Evolutionary conservation across 495 filamentous ascomycete species (phyloP).

Genomic region (Podospora tetraspora): DNA sequence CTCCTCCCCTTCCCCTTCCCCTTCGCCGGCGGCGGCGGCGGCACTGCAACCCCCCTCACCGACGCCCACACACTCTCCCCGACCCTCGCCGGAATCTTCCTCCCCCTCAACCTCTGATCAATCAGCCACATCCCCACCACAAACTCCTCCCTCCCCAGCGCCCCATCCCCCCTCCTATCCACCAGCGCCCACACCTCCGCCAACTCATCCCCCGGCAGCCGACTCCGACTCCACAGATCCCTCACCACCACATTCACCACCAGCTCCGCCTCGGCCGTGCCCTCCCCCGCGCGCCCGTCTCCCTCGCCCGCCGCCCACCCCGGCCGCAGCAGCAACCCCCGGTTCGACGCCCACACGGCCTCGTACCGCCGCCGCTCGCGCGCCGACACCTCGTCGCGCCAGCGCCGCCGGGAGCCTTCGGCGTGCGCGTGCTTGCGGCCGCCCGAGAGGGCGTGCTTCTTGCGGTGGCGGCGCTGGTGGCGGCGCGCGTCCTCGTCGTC

Average conservation of each 20-base stretch:
- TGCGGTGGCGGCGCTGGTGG: conserved; percentile 40
- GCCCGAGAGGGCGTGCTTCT: conserved; percentile 31
- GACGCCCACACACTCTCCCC: conserved; percentile 83
- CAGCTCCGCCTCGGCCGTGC: conserved; percentile 39
- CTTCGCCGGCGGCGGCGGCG: conserved; percentile 11
- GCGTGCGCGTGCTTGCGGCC: conserved; percentile 69
- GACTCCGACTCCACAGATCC: conserved; percentile 80
- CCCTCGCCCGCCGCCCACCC: conserved; percentile 11
- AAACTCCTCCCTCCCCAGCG: conserved; percentile 73
- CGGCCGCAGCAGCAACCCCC: conserved; percentile 48
- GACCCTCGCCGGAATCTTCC: conserved; percentile 77
- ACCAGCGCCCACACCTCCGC: conserved; percentile 85
- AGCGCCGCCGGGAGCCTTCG: conserved; percentile 80
- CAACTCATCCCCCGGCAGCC: conserved; percentile 61
- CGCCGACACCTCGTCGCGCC: conserved; percentile 70
- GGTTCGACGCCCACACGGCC: conserved; percentile 93
- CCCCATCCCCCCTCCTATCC: conserved; percentile 55
- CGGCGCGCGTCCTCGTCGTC: conserved; percentile 51
- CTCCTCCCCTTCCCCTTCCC: not conserved
- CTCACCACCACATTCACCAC: conserved; percentile 75
- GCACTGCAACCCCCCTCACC: conserved; percentile 50
- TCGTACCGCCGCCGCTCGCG: conserved; percentile 87
- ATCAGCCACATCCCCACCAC: conserved; percentile 95
- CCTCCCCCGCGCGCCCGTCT: conserved; percentile 7
- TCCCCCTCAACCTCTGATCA: conserved; percentile 80